Base-by-base conservation (phyloP, 2,329 filamentous ascomycete genomes). In the Fusarium cyanostomum region DNA sequence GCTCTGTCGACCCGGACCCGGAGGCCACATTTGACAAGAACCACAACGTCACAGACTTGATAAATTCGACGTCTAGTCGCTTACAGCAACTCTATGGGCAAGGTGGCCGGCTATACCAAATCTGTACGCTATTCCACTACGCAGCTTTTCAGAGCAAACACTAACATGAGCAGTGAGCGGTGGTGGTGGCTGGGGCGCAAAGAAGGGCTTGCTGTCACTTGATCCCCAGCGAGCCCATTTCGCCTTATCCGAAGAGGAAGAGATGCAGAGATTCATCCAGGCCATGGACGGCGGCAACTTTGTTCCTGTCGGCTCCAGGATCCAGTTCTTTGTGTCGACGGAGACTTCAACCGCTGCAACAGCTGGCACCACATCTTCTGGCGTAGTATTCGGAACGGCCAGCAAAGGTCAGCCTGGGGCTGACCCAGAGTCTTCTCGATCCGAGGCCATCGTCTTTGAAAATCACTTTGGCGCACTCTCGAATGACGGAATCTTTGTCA, bases 171-270 rank as follows among this genome's bases (percentile, higher is more conserved):
- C 38, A 83, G 85, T 94, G 62, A 93, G 91, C 69, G 92, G 92
- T 5, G 92, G 92, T 41, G 92, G 92, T 37, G 92, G 92, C 16
- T 96, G 92, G 92, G 92, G 92, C 13, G 81, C 85, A 53, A 95
- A 94, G 73, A 87, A 90, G 68, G 92, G 92, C 1, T 79, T 96
- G 1, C 78, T 96, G 4, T 92, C 92, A 7, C 81, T 96, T 5
- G 92, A 95, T 70, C 91, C 92, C 4, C 84, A 92, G 64, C 82
- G 80, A 13, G 80, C 74, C 16, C 84, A 85, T 67, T 78, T 78
- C 15, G 72, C 80, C 8, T 48, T 74, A 1, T 73, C 77, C 1
- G 81, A 83, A 34, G 78, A 86, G 30, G 81, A 85, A 16, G 78
- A 81, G 48, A 79, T 89, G 64, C 77, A 83, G 31, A 78, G 75